These are phyloP conservation scores for Sordaria brevicollis DNA, from an alignment of 495 filamentous ascomycete species.

Conservation along the genomic window DNA sequence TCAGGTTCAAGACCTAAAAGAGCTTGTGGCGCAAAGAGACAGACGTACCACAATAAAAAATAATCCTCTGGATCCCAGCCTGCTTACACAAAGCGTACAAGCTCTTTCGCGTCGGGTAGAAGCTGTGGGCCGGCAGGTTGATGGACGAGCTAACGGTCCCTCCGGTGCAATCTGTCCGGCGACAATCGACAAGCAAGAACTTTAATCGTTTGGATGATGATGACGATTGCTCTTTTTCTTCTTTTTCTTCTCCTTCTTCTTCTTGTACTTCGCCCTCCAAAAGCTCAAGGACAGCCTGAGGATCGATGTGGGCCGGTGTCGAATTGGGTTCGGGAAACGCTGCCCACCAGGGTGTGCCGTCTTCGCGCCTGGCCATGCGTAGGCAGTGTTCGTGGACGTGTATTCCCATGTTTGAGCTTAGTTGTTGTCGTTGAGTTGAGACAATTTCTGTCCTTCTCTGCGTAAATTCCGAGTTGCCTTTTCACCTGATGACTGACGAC, in stretches of 20 bases:
- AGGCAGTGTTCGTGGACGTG: constrained; percentile 19
- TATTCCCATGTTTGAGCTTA: constrained; percentile 7
- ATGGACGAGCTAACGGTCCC: constrained; percentile 22
- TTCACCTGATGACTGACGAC: too few species aligned
- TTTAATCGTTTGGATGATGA: too few species aligned
- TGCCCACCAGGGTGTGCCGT: constrained; percentile 34
- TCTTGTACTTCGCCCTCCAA: constrained; percentile 5
- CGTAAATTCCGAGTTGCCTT: too few species aligned
- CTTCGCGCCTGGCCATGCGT: constrained; percentile 16
- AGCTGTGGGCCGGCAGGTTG: constrained; percentile 40
- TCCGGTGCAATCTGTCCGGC: constrained; percentile 20
- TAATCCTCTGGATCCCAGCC: constrained; percentile 32
- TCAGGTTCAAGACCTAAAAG: too few species aligned
- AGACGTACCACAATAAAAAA: constrained; percentile 40
- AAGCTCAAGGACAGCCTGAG: constrained; percentile 6
- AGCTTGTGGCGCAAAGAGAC: too few species aligned
- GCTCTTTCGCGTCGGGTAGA: constrained; percentile 29
- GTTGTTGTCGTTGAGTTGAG: not conserved
- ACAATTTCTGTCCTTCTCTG: too few species aligned
- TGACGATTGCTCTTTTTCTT: too few species aligned
- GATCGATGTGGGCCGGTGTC: constrained; percentile 1
- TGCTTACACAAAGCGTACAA: constrained; percentile 32
- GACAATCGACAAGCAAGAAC: constrained; percentile 22
- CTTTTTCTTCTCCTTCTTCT: not conserved
- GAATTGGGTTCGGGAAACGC: constrained; percentile 21